Percentiles rank a stretch among this genome's conserved stretches.
These are phyloP conservation scores for Marchantia polymorpha DNA, from an alignment of 225 moss, liverwort and hornwort species.

Conservation along the genomic window DNA sequence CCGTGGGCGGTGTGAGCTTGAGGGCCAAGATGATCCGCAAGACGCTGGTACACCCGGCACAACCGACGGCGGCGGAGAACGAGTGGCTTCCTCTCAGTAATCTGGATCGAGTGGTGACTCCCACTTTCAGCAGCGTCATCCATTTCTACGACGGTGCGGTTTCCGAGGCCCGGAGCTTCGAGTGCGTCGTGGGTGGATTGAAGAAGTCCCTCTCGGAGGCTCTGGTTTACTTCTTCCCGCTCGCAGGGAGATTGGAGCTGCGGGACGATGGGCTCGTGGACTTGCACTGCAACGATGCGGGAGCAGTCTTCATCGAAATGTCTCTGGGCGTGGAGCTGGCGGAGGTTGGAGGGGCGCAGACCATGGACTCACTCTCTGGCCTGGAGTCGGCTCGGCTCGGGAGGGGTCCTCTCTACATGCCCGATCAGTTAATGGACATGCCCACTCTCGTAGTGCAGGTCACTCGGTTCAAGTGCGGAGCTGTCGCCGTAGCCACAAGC, in stretches of 20 bases:
- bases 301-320: slow-evolving; percentile 29
- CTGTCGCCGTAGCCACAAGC: slow-evolving; percentile 31
- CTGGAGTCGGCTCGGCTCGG: slow-evolving; percentile 30
- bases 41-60: slow-evolving; percentile 21
- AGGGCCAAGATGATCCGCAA: slow-evolving; percentile 14
- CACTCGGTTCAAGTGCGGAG: slow-evolving; percentile 37
- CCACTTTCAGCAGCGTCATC: slow-evolving; percentile 36
- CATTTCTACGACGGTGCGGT: slow-evolving; percentile 19
- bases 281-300: slow-evolving; percentile 31
- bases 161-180: background rate
- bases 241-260: slow-evolving; percentile 24
- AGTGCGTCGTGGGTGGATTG: slow-evolving; percentile 4
- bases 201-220: slow-evolving; percentile 19
- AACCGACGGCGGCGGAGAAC: slow-evolving; percentile 8
- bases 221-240: slow-evolving; percentile 30
- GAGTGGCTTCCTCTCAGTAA: slow-evolving; percentile 32
- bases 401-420: slow-evolving; percentile 28
- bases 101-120: slow-evolving; percentile 34
- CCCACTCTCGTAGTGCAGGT: slow-evolving; percentile 38
- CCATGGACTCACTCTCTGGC: slow-evolving; percentile 37
- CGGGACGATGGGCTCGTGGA: slow-evolving; percentile 19
- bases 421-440: slow-evolving; percentile 32
- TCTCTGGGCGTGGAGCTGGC: slow-evolving; percentile 20
- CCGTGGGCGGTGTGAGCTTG: background rate
- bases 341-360: slow-evolving; percentile 25